A percentile compares a stretch with the other conserved stretches of the same genome.
These are phyloP conservation scores for Kwoniella shandongensis DNA, from an alignment of 768 basidiomycete species.

Conservation along the genomic window DNA sequence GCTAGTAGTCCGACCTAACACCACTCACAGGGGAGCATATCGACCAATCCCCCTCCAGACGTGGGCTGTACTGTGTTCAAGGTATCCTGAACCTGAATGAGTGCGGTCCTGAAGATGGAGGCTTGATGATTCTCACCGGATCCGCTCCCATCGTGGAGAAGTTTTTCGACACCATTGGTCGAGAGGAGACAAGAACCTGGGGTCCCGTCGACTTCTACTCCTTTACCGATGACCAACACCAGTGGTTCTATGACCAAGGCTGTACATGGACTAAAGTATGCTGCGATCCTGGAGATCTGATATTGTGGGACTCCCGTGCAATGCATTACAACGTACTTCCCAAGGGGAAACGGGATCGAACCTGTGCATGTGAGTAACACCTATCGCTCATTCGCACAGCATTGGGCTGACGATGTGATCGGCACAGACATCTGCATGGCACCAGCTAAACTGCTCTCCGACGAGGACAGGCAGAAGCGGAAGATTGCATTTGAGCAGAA, in stretches of 20 bases:
- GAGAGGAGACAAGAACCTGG: too few relatives aligned
- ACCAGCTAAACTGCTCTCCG: conserved; percentile 35
- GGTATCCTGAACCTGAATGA: conserved; percentile 49
- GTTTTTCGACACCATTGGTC: conserved; percentile 50
- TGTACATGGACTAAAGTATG: conserved; percentile 52
- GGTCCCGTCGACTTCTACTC: too few relatives aligned
- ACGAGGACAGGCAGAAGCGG: conserved; percentile 25
- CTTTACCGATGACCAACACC: conserved; percentile 28
- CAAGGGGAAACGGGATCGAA: conserved; percentile 33
- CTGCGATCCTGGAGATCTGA: conserved; percentile 50
- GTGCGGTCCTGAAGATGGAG: conserved; percentile 55
- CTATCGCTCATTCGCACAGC: background rate
- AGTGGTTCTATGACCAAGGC: conserved; percentile 54
- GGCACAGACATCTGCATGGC: conserved; percentile 53
- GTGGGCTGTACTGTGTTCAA: conserved; percentile 35
- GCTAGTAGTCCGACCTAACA: too few relatives aligned
- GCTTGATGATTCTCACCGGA: conserved; percentile 54
- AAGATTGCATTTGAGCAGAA: conserved; percentile 31
- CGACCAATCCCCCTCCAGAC: conserved; percentile 44
- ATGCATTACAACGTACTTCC: conserved; percentile 47
- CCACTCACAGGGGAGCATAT: too few relatives aligned
- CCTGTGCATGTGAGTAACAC: conserved; percentile 47
- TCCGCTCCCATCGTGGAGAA: conserved; percentile 47
- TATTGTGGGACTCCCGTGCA: conserved; percentile 54
- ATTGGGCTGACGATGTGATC: background rate